Evolutionary conservation across 164 flowering plant genomes (phyloP), one percentile per base, ranked within the genome.

Genomic region (Tetracentron sinense): DNA sequence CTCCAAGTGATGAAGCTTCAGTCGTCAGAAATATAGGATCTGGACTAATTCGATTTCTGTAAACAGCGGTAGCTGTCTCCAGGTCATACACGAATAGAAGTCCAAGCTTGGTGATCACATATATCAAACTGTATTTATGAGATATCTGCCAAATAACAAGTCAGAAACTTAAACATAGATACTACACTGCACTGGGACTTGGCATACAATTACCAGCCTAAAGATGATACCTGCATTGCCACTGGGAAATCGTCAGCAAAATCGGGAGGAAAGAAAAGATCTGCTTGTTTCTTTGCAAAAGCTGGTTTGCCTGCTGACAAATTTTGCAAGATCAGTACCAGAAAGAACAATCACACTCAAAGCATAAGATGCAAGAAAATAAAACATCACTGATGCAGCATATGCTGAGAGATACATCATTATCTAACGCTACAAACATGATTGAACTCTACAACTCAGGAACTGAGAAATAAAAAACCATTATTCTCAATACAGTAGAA

Each of bases 241-340:
- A 95, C 99, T 12, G 99, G 99, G 62, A 95, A 95, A 58, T 95
- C 99, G 72, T 95, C 99, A 27, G 88, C 94, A 83, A 95, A 95
- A 77, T 95, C 99, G 16, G 97, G 99, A 38, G 99, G 99, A 65
- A 95, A 95, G 80, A 95, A 95, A 33, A 95, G 92, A 76, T 95
- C 99, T 61, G 99, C 97, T 63, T 95, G 97, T 66, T 85, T 95
- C 83, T 95, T 95, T 38, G 96, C 69, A 74, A 92, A 95, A 52
- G 89, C 77, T 26, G 94, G 92, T 64, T 88, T 95, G 10, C 99
- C 99, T 95, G 87, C 63, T 20, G 56, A 66, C 21, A 62, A n/a
- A 28, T 61, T 26, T 23, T 26, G 54, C 25, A 56, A 27, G 19
- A 19, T 51, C 30, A 54, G 29, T 35, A n/a, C n/a, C n/a, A 49